Base-by-base conservation (phyloP, 805 yeast genomes). In the Debaryomyces tyrocola region DNA sequence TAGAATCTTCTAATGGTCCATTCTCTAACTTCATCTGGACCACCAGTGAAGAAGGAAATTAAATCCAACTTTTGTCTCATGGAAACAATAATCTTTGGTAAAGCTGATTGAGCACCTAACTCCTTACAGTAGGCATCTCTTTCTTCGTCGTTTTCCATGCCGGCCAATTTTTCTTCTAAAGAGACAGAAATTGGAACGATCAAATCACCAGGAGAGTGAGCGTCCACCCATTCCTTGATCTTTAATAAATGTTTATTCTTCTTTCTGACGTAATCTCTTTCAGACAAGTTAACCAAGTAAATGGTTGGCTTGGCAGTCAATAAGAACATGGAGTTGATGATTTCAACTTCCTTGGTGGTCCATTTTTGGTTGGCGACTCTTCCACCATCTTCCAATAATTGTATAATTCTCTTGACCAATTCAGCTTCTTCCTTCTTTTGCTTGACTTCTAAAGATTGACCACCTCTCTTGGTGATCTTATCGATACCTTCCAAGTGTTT, bases 301-400 rank as follows among this genome's bases (percentile, higher is more conserved):
- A 95, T 90, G 59, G 94, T 80, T 53, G 98, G 97, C 74, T 94
- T 94, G 53, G 99, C 97, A 11, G 98, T 90, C 62, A 94, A 79
- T 61, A 94, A 79, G 59, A 81, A 80, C 87, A 91, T 87, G 47
- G 79, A 59, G 80, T 94, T 94, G 75, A 94, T 86, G 45, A 81
- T 75, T 69, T 90, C 97, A 47, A 94, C 92, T 75, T 94, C 97
- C 73, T 89, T 90, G 52, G 84, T 77, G 44, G 87, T 75, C 99
- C 99, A 94, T 54, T 74, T 75, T 57, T 84, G 87, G 63, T 90
- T 91, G 57, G 92, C 88, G 52, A 94, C 84, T 74, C 96, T 87
- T 62, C 87, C 83, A 51, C 96, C 97, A 47, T 75, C 81, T 75
- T 94, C 85, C 60, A 92, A 80, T 62, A 84, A 73, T 48, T 79